Evolutionary conservation across 768 basidiomycete species (phyloP).

Genomic region (Phanerochaete carnosa): DNA sequence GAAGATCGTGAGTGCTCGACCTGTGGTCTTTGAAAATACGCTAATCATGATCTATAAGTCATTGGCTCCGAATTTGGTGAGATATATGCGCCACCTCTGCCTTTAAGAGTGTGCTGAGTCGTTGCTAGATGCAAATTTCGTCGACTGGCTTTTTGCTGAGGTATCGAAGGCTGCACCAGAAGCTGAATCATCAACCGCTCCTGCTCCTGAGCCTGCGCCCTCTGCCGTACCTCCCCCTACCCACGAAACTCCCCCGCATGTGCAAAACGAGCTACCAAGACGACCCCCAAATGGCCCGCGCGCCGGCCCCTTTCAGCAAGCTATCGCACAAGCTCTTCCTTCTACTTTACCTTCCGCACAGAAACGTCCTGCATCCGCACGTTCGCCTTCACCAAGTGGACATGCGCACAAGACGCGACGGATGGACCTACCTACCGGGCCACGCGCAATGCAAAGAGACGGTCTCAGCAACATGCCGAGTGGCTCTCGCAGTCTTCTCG

Average conservation of each 20-base stretch:
- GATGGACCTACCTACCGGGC: conserved; percentile 78
- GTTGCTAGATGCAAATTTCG: conserved; percentile 70
- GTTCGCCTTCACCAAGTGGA: conserved; percentile 63
- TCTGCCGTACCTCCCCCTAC: conserved; percentile 29
- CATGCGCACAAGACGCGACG: conserved; percentile 66
- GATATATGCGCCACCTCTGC: conserved; percentile 17
- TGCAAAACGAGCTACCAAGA: conserved; percentile 38
- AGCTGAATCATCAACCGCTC: conserved; percentile 38
- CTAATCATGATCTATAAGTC: conserved; percentile 30
- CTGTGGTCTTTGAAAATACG: background rate
- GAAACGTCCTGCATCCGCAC: conserved; percentile 63
- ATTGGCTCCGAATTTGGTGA: conserved; percentile 84
- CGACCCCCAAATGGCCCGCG: conserved; percentile 49
- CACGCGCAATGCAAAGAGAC: conserved; percentile 68
- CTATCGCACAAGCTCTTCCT: conserved; percentile 61
- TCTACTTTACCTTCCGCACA: conserved; percentile 46
- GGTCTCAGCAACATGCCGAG: conserved; percentile 26
- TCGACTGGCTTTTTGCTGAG: conserved; percentile 84
- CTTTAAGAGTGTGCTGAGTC: conserved; percentile 15
- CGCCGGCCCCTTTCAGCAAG: conserved; percentile 58
- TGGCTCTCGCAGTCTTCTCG: conserved; percentile 66
- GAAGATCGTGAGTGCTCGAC: conserved; percentile 58
- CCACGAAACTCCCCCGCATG: conserved; percentile 28
- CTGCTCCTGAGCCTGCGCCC: conserved; percentile 27
- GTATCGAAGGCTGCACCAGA: conserved; percentile 68